A percentile compares a stretch with the other conserved stretches of the same genome.
Evolutionary conservation across 495 filamentous ascomycete genomes (phyloP).

Genomic region (Penicillium lividum): DNA sequence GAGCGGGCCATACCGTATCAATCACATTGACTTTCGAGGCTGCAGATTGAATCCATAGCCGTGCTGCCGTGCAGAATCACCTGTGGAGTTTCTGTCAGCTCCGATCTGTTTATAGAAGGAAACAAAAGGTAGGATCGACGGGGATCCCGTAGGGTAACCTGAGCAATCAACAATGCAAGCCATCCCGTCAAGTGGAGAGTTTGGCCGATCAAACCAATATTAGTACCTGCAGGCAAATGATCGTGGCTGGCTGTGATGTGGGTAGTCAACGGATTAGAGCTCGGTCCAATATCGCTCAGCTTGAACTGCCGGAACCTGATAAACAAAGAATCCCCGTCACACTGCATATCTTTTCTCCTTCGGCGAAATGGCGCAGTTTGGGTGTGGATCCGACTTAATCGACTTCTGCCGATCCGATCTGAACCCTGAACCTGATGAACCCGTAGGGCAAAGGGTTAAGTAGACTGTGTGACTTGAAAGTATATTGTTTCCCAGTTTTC

Average conservation of each 20-base stretch:
- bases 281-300: not conserved
- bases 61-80: slow-evolving; percentile 8
- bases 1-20: slow-evolving; percentile 14
- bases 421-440: no score
- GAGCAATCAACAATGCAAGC: slow-evolving; percentile 1
- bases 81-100: slow-evolving; percentile 13
- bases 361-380: not conserved
- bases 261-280: not conserved
- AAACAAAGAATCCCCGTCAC: not conserved
- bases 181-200: not conserved
- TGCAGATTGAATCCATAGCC: slow-evolving; percentile 19
- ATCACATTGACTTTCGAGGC: slow-evolving; percentile 26
- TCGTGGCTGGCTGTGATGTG: not conserved
- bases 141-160: slow-evolving; percentile 12
- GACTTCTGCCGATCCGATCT: no score
- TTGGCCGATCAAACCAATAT: not conserved
- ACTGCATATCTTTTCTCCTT: not conserved
- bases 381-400: not conserved
- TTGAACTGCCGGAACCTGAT: no score
- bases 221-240: not conserved
- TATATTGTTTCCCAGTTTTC: not conserved
- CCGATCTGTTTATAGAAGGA: not conserved
- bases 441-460: not conserved
- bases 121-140: not conserved
- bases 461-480: not conserved